These are phyloP conservation scores for Microsporum canis DNA, from an alignment of 2,329 filamentous ascomycete species.

Conservation along the genomic window DNA sequence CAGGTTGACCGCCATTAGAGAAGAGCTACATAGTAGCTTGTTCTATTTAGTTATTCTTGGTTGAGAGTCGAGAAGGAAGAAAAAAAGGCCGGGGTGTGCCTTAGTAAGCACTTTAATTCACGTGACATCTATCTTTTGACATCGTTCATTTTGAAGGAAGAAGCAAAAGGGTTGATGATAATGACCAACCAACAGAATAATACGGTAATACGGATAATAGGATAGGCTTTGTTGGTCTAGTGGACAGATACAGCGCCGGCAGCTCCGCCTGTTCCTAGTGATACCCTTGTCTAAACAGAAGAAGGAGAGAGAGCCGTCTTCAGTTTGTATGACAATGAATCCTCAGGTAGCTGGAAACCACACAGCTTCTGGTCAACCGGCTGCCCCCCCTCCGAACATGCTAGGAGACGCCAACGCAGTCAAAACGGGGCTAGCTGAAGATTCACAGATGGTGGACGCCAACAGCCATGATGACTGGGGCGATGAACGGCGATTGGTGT, in stretches of 20 bases:
- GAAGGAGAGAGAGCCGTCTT: neutral
- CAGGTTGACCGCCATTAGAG: neutral
- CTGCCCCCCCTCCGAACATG: neutral
- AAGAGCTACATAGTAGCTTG: neutral
- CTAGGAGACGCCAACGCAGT: neutral
- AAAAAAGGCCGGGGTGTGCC: neutral
- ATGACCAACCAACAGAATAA: neutral
- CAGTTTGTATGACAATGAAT: neutral
- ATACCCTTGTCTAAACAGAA: neutral
- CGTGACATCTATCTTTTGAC: neutral
- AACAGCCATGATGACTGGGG: slow-evolving; percentile 16
- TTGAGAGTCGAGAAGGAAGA: neutral
- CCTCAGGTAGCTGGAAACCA: neutral
- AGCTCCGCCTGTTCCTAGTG: neutral
- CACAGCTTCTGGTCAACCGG: neutral
- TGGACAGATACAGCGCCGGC: too few species aligned
- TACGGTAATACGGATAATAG: neutral
- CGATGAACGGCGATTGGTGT: slow-evolving; percentile 30
- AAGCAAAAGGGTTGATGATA: neutral
- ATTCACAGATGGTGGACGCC: neutral
- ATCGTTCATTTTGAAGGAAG: neutral
- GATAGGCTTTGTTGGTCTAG: neutral
- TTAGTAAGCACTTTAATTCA: neutral
- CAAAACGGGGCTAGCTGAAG: neutral
- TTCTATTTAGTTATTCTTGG: neutral